Evolutionary conservation across 2,329 filamentous ascomycete genomes (phyloP).

Genomic region (Xylaria sp.): DNA sequence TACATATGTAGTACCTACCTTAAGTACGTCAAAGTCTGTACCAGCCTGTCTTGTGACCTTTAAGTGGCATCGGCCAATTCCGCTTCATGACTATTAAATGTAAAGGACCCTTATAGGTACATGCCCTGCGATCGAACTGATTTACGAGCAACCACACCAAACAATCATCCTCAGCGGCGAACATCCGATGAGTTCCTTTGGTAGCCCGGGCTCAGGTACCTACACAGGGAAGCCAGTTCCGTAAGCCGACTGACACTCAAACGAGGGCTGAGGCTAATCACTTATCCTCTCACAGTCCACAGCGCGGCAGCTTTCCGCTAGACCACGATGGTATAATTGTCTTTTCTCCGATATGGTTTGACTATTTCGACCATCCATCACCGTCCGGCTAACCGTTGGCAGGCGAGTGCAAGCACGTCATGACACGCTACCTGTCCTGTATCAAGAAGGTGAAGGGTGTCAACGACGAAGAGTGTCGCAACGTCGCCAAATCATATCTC

Average conservation of each 20-base stretch:
- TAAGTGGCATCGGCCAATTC: not conserved
- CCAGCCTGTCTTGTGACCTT: not conserved
- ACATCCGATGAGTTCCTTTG: conserved; percentile 46
- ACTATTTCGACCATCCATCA: not conserved
- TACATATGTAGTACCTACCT: too few relatives aligned
- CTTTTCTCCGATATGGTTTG: not conserved
- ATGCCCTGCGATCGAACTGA: not conserved
- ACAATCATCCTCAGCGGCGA: not conserved
- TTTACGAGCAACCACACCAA: not conserved
- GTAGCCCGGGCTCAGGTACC: conserved; percentile 46
- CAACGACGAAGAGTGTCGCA: conserved; percentile 87
- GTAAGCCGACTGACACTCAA: conserved; percentile 36
- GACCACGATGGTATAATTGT: conserved; percentile 80
- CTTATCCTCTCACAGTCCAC: conserved; percentile 67
- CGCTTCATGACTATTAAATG: not conserved
- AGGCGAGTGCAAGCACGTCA: conserved; percentile 94
- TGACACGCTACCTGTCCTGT: conserved; percentile 85
- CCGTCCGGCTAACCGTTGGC: conserved; percentile 9
- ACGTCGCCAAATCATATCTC: conserved; percentile 88
- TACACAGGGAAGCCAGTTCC: conserved; percentile 46
- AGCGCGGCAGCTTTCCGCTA: conserved; percentile 94
- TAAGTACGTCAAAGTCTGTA: too few relatives aligned
- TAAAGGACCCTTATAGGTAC: not conserved
- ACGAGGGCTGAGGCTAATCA: conserved; percentile 11
- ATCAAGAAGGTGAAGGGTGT: conserved; percentile 84